Conservation (phyloP, 148 eudicot species). For the Limonium bicolor region DNA sequence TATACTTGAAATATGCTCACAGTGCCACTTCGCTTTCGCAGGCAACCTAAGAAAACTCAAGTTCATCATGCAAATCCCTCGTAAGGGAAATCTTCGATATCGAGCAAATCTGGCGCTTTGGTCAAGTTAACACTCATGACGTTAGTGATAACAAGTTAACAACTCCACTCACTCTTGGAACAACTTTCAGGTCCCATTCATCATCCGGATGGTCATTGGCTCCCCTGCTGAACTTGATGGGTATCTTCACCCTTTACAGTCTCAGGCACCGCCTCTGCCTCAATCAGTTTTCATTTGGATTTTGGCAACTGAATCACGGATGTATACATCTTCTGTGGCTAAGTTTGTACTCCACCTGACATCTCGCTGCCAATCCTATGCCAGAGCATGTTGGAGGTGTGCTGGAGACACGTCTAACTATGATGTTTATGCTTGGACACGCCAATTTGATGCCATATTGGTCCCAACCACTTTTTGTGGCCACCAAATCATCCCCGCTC, state of each 20-base stretch:
- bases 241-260: constrained; percentile 74
- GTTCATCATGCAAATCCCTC: constrained; percentile 48
- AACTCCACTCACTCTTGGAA: constrained; percentile 49
- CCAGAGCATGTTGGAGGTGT: constrained; percentile 96
- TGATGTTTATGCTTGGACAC: constrained; percentile 72
- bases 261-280: constrained; percentile 77
- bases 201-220: constrained; percentile 91
- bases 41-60: constrained; percentile 30
- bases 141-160: constrained; percentile 42
- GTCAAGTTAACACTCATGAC: constrained; percentile 44
- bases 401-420: constrained; percentile 68
- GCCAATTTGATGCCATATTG: constrained; percentile 68
- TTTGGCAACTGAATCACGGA: constrained; percentile 73
- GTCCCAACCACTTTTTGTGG: constrained; percentile 95
- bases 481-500: constrained; percentile 96
- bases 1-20: constrained; percentile 33
- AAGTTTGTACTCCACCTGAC: constrained; percentile 79
- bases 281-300: constrained; percentile 66
- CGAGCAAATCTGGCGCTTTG: constrained; percentile 59
- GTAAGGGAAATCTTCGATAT: constrained; percentile 52
- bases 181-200: constrained; percentile 63
- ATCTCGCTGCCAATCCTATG: constrained; percentile 93
- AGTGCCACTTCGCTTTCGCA: constrained; percentile 29
- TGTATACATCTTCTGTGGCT: constrained; percentile 33
- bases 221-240: constrained; percentile 81